Conservation (phyloP, 331 rosid species). For the Pyrus hybrid region DNA sequence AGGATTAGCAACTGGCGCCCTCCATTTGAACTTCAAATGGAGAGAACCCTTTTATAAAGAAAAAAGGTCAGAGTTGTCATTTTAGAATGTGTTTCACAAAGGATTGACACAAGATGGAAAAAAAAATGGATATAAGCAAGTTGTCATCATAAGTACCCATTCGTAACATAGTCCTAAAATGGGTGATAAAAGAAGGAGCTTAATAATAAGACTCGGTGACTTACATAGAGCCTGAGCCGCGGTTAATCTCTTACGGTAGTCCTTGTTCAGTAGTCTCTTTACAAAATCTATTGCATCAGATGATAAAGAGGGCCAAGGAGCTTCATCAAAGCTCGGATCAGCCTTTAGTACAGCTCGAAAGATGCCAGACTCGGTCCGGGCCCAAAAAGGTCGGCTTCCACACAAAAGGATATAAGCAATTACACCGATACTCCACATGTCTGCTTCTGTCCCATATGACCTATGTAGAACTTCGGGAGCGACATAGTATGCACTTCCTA, state of each 20-base stretch:
- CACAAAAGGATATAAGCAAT: too few relatives aligned
- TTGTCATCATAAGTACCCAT: neutral
- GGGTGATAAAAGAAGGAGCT: neutral
- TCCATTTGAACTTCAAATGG: neutral
- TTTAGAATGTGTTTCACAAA: neutral
- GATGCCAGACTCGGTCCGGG: constrained; percentile 88
- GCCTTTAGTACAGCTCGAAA: constrained; percentile 82
- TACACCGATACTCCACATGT: too few relatives aligned
- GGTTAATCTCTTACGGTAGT: constrained; percentile 67
- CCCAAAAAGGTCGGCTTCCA: constrained; percentile 96
- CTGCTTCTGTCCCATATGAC: too few relatives aligned
- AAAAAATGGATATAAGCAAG: neutral
- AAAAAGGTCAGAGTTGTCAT: neutral
- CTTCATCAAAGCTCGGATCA: constrained; percentile 82
- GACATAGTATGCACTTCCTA: too few relatives aligned
- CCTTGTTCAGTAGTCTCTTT: constrained; percentile 74
- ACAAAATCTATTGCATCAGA: constrained; percentile 77
- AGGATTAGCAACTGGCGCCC: neutral
- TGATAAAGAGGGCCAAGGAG: constrained; percentile 89
- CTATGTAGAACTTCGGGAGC: too few relatives aligned
- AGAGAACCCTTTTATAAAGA: neutral
- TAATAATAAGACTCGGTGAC: neutral
- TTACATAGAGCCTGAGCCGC: constrained; percentile 83
- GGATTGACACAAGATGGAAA: neutral
- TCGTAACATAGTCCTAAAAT: neutral